Evolutionary conservation across 768 basidiomycete genomes (phyloP), one percentile per base, ranked within the genome.

Genomic region (Guyanaporus albipodus): DNA sequence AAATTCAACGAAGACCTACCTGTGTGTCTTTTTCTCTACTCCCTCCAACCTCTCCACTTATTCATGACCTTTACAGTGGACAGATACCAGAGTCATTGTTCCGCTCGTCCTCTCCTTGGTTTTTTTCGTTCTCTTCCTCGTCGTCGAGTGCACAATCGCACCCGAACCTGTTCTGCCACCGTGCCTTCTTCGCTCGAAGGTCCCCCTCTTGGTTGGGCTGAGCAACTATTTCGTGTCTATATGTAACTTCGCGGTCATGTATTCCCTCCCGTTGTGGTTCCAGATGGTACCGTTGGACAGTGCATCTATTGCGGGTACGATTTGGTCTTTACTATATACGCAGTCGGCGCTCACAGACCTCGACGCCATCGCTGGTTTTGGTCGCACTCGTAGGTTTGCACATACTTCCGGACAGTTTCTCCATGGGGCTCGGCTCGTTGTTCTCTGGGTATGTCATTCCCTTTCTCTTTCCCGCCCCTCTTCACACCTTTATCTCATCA

Each of bases 241-340:
- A 2, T 87, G 85, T 62, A 91, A 87, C 59, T 85, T 90, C 38
- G 70, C 81, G 1, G 74, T 88, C 53, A 85, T 77, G 60, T 91
- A 86, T 62, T 88, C 83, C 63, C 77, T 82, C 61, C 87, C 88
- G 4, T 76, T 85, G 61, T 90, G 85, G 84, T 90, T 89, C 61
- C 85, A 90, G 62, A 87, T 83, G 0, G 87, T 90, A 2, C 70
- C 78, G 60, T 58, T 87, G 31, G 78, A 82, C 12, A 83, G 72
- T 36, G 82, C 86, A 18, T 79, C 83, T 9, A 80, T 74, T 6
- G 83, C 83, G 1, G 82, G 82, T 80, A 50, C 8, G 50, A n/a
- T 46, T 44, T 38, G 11, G 17, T 18, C 23, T 32, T 38, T 38
- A 18, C 8, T 10, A n/a, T n/a, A 4, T 3, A 8, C 4, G 18